phyloP scores from a whole-genome alignment of 805 yeast genomes.

The Candida mattraensis region DNA sequence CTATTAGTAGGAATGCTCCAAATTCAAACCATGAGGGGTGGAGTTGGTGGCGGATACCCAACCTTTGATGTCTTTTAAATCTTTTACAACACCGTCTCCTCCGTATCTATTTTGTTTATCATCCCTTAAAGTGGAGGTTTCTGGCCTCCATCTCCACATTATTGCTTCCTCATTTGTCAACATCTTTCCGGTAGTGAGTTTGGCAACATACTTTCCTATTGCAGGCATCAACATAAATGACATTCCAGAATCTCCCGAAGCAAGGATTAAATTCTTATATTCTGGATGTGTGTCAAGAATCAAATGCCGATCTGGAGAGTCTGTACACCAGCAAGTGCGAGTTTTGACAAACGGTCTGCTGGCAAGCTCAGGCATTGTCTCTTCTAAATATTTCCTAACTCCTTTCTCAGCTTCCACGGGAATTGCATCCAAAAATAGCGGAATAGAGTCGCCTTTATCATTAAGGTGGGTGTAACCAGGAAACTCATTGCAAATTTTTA shows the following conservation, averaged over 20 bases:
- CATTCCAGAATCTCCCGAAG: constrained; percentile 30
- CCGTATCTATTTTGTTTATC: constrained; percentile 31
- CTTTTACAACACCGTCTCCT: constrained; percentile 30
- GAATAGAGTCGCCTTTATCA: constrained; percentile 25
- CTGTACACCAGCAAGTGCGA: constrained; percentile 31
- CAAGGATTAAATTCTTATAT: constrained; percentile 17
- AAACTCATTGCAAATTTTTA: constrained; percentile 37
- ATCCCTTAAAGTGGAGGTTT: constrained; percentile 12
- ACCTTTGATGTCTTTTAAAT: constrained; percentile 25
- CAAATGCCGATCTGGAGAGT: constrained; percentile 27
- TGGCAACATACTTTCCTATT: constrained; percentile 22
- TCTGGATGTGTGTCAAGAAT: constrained; percentile 24
- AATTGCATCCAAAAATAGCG: constrained; percentile 35
- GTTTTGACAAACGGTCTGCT: constrained; percentile 20
- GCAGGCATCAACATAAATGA: constrained; percentile 29
- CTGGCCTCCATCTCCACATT: constrained; percentile 17
- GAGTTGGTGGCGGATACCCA: constrained; percentile 28
- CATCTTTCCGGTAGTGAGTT: constrained; percentile 8
- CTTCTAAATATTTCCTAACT: constrained; percentile 22
- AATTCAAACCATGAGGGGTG: constrained; percentile 13
- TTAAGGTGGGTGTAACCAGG: constrained; percentile 16
- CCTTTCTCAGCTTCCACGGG: constrained; percentile 23
- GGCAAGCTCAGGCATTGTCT: constrained; percentile 38
- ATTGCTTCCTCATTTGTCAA: constrained; percentile 1
- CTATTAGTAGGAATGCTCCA: background rate